Conservation (phyloP, 768 basidiomycete species). For the Russula olivacea region DNA sequence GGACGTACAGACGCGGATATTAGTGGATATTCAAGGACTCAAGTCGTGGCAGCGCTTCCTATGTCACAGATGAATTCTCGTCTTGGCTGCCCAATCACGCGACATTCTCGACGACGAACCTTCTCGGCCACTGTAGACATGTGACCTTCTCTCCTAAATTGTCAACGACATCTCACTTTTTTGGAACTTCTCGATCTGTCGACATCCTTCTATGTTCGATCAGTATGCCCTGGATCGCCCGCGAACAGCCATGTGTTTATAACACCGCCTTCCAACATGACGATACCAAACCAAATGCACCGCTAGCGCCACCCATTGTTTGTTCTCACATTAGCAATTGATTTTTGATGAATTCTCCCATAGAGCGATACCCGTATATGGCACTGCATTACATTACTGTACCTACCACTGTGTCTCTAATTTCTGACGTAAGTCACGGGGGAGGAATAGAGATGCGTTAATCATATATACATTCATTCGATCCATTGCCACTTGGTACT, state of each 20-base stretch:
- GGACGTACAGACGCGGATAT: not conserved
- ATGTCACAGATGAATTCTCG: not conserved
- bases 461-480: not conserved
- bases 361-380: constrained; percentile 4
- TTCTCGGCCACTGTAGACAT: constrained; percentile 18
- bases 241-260: not conserved
- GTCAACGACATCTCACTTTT: not conserved
- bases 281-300: not conserved
- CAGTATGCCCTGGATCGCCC: not conserved
- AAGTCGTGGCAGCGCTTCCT: not conserved
- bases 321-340: not conserved
- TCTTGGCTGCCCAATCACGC: not conserved
- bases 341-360: not conserved
- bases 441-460: too few relatives aligned
- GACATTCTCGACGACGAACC: constrained; percentile 15
- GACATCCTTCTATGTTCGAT: not conserved
- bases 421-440: not conserved
- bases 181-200: not conserved
- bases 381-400: not conserved
- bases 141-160: not conserved
- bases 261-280: not conserved
- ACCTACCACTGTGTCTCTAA: not conserved
- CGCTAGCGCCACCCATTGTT: not conserved
- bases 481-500: not conserved
- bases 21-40: not conserved